phyloP scores from a whole-genome alignment of 2,329 filamentous ascomycete genomes.

The Aureobasidium leucospermi region DNA sequence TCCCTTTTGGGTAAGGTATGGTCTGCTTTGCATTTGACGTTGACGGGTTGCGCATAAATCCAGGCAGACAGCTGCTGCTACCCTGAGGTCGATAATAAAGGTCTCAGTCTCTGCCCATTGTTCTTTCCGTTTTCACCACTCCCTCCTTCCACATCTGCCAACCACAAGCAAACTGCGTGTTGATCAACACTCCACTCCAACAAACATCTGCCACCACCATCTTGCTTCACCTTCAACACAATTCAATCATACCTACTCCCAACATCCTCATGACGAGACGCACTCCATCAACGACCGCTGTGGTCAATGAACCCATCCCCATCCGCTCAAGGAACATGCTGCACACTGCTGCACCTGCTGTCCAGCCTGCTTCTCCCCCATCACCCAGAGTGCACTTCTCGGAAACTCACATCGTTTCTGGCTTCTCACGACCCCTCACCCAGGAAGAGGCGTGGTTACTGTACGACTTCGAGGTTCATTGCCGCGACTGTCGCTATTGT shows the following conservation, averaged over 20 bases:
- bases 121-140: background rate
- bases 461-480: conserved; percentile 43
- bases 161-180: background rate
- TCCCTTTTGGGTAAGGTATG: conserved; percentile 6
- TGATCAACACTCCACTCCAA: background rate
- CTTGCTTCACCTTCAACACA: background rate
- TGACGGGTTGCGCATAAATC: background rate
- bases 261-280: background rate
- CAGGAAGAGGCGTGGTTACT: conserved; percentile 38
- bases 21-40: background rate
- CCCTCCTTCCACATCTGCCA: background rate
- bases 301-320: conserved; percentile 1
- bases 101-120: background rate
- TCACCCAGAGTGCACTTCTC: conserved; percentile 24
- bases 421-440: conserved; percentile 33
- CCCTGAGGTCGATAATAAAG: background rate
- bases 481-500: conserved; percentile 38
- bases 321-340: background rate
- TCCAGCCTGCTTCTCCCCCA: conserved; percentile 19
- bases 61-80: conserved; percentile 8
- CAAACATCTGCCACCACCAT: background rate
- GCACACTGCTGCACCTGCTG: background rate
- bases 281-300: background rate
- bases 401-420: conserved; percentile 22
- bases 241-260: background rate